These are phyloP conservation scores for Eutrema salsugineum DNA, from an alignment of 441 rosid species.

Conservation along the genomic window DNA sequence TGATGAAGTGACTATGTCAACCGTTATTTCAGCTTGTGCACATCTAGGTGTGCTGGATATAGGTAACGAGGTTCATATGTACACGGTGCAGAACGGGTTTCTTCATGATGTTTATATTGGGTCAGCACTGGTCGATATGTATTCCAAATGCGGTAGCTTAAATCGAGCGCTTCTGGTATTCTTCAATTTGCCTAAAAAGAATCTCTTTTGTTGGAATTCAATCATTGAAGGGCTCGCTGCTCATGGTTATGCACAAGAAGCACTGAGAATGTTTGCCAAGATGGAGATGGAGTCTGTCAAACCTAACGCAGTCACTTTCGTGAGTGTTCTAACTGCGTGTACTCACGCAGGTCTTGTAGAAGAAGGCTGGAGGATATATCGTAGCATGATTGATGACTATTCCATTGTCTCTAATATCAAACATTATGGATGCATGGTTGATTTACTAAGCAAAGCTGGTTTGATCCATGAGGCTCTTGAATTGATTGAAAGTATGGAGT, in stretches of 20 bases:
- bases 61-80: conserved; percentile 51
- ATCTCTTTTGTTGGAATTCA: conserved; percentile 59
- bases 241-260: conserved; percentile 49
- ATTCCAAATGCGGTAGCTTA: conserved; percentile 55
- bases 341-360: conserved; percentile 62
- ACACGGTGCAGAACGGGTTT: conserved; percentile 36
- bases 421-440: conserved; percentile 58
- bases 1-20: conserved; percentile 52
- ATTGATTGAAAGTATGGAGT: conserved; percentile 38
- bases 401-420: conserved; percentile 37
- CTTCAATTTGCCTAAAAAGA: conserved; percentile 47
- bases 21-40: conserved; percentile 60
- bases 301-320: conserved; percentile 53
- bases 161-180: conserved; percentile 47
- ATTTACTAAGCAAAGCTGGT: conserved; percentile 54
- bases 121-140: conserved; percentile 62
- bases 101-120: conserved; percentile 55
- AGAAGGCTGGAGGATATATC: conserved; percentile 44
- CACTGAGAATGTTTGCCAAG: conserved; percentile 43
- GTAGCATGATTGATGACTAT: conserved; percentile 41
- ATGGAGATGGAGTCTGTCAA: conserved; percentile 40
- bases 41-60: conserved; percentile 52
- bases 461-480: conserved; percentile 48
- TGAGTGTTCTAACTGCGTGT: conserved; percentile 56
- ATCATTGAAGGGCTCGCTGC: conserved; percentile 53